Evolutionary conservation across 768 basidiomycete genomes (phyloP).

Genomic region (Lactifluus hygrophoroides): DNA sequence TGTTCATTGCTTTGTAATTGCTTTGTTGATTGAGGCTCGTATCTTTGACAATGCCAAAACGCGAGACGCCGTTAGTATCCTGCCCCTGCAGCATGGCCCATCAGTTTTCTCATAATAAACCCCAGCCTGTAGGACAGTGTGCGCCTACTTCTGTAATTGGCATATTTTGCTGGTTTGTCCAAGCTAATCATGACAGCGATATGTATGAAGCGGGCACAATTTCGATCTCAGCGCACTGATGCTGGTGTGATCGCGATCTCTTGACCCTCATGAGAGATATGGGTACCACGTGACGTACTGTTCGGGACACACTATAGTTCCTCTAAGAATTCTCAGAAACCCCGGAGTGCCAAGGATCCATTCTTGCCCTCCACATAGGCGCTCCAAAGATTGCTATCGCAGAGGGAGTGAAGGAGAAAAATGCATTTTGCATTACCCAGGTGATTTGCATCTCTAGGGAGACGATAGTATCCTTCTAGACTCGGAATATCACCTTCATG

Average conservation of each 20-base stretch:
- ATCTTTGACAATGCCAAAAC: no score
- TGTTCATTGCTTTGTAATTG: no score
- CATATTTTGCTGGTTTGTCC: neutral
- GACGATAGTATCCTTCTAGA: no score
- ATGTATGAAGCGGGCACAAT: neutral
- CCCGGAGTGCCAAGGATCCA: neutral
- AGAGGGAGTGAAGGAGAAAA: no score
- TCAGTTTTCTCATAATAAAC: neutral
- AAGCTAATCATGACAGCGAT: neutral
- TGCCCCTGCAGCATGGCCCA: neutral
- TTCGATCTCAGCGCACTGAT: neutral
- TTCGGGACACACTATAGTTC: no score
- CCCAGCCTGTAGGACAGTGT: neutral
- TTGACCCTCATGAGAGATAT: neutral
- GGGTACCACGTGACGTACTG: no score
- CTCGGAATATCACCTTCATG: no score
- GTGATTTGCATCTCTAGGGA: no score
- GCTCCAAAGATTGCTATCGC: no score
- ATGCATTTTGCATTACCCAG: no score
- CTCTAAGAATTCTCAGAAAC: no score
- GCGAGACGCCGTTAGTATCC: neutral
- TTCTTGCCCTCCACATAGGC: neutral
- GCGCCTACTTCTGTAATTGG: neutral
- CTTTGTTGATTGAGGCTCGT: no score
- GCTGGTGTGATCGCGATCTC: neutral